Evolutionary conservation across 345 rosid species (phyloP).

Genomic region (Rhodomyrtus tomentosa): DNA sequence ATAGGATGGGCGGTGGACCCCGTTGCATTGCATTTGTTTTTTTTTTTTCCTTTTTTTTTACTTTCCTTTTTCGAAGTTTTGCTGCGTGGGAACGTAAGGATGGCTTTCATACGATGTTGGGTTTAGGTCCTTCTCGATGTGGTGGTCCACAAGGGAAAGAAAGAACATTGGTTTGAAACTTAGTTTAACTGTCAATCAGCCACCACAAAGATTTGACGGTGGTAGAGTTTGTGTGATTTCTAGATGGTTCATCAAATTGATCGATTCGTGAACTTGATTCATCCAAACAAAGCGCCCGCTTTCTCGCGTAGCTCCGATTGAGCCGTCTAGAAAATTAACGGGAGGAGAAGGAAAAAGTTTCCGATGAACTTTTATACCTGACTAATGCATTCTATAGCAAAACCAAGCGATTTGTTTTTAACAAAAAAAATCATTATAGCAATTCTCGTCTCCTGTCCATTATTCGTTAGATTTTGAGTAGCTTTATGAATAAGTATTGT

Average conservation of each 20-base stretch:
- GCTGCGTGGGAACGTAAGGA: not conserved
- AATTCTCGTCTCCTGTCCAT: fast-evolving
- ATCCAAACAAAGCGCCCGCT: too few relatives aligned
- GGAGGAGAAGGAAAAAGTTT: too few relatives aligned
- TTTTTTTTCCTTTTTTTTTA: not conserved
- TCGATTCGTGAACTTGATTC: too few relatives aligned
- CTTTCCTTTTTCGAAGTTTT: not conserved
- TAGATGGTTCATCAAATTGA: not conserved
- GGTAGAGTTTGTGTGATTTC: not conserved
- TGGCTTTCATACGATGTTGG: not conserved
- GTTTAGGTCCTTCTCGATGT: not conserved
- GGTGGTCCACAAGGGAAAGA: not conserved
- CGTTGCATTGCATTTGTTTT: not conserved
- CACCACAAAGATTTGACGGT: not conserved
- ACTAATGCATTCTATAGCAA: not conserved
- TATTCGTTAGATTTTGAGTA: not conserved
- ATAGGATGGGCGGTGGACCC: not conserved
- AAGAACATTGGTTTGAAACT: not conserved
- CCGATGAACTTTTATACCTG: too few relatives aligned
- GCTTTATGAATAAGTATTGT: not conserved
- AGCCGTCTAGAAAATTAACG: fast-evolving
- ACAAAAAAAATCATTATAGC: not conserved
- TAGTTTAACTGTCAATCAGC: not conserved
- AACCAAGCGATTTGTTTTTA: not conserved
- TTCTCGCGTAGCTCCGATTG: too few relatives aligned